These are phyloP conservation scores for Penicillium angulare DNA, from an alignment of 495 filamentous ascomycete species.

Conservation along the genomic window DNA sequence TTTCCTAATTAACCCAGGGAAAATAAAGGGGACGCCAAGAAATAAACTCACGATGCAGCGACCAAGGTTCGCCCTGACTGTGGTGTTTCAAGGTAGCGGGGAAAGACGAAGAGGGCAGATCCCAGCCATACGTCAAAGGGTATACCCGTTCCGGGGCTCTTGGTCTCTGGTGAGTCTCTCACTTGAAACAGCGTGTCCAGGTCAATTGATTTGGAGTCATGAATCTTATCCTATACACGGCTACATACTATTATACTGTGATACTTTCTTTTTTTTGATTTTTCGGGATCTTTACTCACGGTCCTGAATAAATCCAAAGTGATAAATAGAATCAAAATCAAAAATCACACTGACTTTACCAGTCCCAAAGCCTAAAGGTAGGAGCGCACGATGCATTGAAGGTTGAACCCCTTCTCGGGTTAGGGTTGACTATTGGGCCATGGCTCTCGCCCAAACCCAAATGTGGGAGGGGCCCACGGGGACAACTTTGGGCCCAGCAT, in stretches of 20 bases:
- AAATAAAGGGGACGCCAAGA: slow-evolving; percentile 36
- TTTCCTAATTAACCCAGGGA: too few species aligned
- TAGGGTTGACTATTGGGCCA: slow-evolving; percentile 7
- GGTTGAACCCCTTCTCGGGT: slow-evolving; percentile 9
- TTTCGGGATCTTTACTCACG: not conserved
- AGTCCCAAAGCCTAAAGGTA: not conserved
- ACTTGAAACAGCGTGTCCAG: too few species aligned
- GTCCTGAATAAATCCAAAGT: too few species aligned
- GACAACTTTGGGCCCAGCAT: slow-evolving; percentile 4
- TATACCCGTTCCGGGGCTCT: slow-evolving; percentile 39
- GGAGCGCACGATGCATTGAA: slow-evolving; percentile 5
- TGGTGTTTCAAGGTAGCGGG: slow-evolving; percentile 45
- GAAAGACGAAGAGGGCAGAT: slow-evolving; percentile 31
- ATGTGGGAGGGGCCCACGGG: slow-evolving; percentile 18
- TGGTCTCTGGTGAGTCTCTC: too few species aligned
- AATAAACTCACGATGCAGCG: slow-evolving; percentile 33
- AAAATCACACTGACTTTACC: not conserved
- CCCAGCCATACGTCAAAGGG: slow-evolving; percentile 41
- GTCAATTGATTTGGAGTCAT: too few species aligned
- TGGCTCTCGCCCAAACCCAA: slow-evolving; percentile 15
- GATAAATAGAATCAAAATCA: too few species aligned
- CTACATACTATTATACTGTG: not conserved
- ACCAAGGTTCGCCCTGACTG: slow-evolving; percentile 37
- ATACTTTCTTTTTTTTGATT: not conserved
- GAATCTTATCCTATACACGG: too few species aligned